Percentiles rank a stretch among this genome's conserved stretches.
phyloP scores from a whole-genome alignment of 1,139 yeast genomes.

The Blastobotrys raffinosifermentans region DNA sequence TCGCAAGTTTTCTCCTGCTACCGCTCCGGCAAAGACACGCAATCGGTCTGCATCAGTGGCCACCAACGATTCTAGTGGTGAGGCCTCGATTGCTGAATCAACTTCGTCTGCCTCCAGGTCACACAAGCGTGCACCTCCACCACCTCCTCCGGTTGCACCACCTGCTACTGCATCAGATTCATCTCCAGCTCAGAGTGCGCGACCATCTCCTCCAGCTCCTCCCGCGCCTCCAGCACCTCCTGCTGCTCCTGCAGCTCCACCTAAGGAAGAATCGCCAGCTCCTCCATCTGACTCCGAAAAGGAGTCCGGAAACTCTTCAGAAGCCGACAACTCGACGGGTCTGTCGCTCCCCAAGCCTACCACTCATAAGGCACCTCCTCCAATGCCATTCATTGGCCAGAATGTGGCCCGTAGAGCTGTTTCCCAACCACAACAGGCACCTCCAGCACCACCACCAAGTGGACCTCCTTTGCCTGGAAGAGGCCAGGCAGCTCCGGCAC shows the following conservation, averaged over 20 bases:
- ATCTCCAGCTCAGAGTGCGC: conserved; percentile 25
- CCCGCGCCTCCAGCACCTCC: conserved; percentile 16
- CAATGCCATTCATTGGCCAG: conserved; percentile 30
- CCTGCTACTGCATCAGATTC: conserved; percentile 17
- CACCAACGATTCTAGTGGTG: conserved; percentile 17
- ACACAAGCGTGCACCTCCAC: conserved; percentile 46
- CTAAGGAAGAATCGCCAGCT: conserved; percentile 13
- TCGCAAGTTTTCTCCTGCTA: conserved; percentile 40
- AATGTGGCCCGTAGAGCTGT: conserved; percentile 17
- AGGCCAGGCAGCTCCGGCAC: conserved; percentile 2
- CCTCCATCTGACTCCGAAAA: conserved; percentile 10
- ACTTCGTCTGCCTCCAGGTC: conserved; percentile 17
- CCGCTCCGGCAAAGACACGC: conserved; percentile 7
- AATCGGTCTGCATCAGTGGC: conserved; percentile 16
- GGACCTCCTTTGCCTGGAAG: conserved; percentile 7
- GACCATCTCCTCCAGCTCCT: conserved; percentile 32
- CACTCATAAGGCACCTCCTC: conserved; percentile 32
- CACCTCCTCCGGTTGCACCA: conserved; percentile 27
- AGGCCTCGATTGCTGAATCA: conserved; percentile 13
- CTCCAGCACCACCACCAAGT: conserved; percentile 4
- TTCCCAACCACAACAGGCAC: conserved; percentile 11
- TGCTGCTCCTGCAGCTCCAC: conserved; percentile 19
- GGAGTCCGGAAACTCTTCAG: conserved; percentile 24
- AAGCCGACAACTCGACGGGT: conserved; percentile 17
- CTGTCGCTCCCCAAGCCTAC: conserved; percentile 36